Evolutionary conservation across 805 yeast genomes (phyloP).

Genomic region (Isabelozyma gotoi): DNA sequence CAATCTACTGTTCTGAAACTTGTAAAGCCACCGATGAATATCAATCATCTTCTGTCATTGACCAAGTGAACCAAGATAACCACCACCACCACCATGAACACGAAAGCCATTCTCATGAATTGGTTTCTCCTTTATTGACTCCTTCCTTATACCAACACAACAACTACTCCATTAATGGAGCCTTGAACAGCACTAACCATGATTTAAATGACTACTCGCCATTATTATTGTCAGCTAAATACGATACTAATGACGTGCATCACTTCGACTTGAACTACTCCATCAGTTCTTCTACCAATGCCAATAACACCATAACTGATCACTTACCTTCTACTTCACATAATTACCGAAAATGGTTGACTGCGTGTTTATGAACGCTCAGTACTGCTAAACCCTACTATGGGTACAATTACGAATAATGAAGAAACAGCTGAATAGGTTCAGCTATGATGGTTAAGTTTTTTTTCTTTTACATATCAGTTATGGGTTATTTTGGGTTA

Average conservation of each 20-base stretch:
- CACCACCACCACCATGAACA: constrained; percentile 6
- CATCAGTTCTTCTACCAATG: constrained; percentile 17
- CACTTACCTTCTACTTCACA: constrained; percentile 30
- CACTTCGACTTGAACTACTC: constrained; percentile 36
- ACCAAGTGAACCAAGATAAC: constrained; percentile 6
- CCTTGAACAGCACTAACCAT: neutral
- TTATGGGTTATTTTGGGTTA: neutral
- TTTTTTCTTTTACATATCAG: neutral
- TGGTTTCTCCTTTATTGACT: constrained; percentile 39
- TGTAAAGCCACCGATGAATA: constrained; percentile 35
- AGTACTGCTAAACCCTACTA: constrained; percentile 1
- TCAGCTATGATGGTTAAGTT: neutral
- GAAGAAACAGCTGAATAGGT: neutral
- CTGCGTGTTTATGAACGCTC: constrained; percentile 23
- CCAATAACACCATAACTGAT: constrained; percentile 8
- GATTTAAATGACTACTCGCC: constrained; percentile 15
- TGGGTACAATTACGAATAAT: constrained; percentile 1
- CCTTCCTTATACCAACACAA: constrained; percentile 30
- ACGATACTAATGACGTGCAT: constrained; percentile 10
- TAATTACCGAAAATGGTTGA: constrained; percentile 41
- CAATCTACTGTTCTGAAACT: constrained; percentile 27
- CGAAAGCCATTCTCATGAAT: constrained; percentile 1
- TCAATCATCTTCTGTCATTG: constrained; percentile 15
- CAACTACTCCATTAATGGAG: constrained; percentile 4
- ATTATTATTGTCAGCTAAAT: constrained; percentile 18